Conservation (phyloP, 2,329 filamentous ascomycete species). For the Colletotrichum viniferum region DNA sequence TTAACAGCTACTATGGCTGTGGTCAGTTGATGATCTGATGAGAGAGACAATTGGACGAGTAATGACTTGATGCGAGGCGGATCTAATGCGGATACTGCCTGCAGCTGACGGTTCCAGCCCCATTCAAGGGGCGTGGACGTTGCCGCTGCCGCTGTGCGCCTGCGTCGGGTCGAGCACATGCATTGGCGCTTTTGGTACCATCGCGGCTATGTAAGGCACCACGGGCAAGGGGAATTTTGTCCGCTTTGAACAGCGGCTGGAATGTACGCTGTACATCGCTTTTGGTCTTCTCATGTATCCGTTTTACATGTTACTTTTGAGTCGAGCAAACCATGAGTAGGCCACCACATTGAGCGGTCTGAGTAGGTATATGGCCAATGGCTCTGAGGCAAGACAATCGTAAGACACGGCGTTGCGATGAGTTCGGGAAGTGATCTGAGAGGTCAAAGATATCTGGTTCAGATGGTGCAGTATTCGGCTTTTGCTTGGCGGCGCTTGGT, state of each 20-base stretch:
- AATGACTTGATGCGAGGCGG: constrained; percentile 12
- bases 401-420: not conserved
- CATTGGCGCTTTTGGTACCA: not conserved
- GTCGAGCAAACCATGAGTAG: not conserved
- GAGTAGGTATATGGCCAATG: not conserved
- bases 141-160: not conserved
- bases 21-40: constrained; percentile 4
- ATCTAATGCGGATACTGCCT: not conserved
- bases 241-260: not conserved
- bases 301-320: not conserved
- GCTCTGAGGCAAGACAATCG: not conserved
- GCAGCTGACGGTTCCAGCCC: not conserved
- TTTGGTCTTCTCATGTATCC: not conserved
- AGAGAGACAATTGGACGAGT: not conserved
- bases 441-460: not conserved
- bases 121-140: not conserved
- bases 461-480: not conserved
- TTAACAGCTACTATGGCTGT: not conserved
- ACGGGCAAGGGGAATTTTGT: not conserved
- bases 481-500: not conserved
- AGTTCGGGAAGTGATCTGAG: not conserved
- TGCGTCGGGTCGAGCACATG: not conserved
- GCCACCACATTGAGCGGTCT: not conserved
- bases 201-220: constrained; percentile 18
- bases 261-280: not conserved